phyloP scores from a whole-genome alignment of 345 rosid genomes.

The Limnanthes douglasii region DNA sequence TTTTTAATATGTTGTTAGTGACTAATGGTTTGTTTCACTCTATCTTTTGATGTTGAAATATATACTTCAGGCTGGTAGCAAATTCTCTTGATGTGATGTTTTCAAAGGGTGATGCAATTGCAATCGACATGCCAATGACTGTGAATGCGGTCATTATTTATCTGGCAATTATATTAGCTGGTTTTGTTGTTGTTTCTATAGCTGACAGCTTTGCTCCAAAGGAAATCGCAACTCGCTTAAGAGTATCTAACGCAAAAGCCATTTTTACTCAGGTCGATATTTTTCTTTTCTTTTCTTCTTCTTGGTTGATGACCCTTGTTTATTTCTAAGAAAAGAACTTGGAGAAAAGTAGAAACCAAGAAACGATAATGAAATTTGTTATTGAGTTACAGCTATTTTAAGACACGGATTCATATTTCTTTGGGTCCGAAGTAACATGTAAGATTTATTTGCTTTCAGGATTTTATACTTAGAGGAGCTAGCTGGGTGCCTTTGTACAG shows the following conservation, averaged over 20 bases:
- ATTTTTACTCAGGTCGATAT: slow-evolving; percentile 76
- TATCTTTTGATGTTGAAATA: not conserved
- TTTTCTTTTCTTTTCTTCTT: slow-evolving; percentile 4
- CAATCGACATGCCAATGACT: slow-evolving; percentile 95
- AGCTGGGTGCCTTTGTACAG: slow-evolving; percentile 72
- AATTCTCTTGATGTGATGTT: slow-evolving; percentile 44
- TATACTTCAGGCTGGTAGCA: slow-evolving; percentile 57
- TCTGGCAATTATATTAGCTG: slow-evolving; percentile 66
- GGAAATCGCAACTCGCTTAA: slow-evolving; percentile 74
- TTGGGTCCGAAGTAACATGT: too few species aligned
- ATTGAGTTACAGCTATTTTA: too few species aligned
- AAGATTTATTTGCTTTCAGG: slow-evolving; percentile 29
- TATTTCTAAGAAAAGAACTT: too few species aligned
- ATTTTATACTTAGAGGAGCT: slow-evolving; percentile 70
- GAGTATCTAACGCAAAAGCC: slow-evolving; percentile 63
- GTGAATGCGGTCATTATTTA: slow-evolving; percentile 71
- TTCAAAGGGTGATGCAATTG: slow-evolving; percentile 69
- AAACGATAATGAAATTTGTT: too few species aligned
- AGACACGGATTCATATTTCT: too few species aligned
- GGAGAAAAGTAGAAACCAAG: too few species aligned
- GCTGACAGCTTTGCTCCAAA: slow-evolving; percentile 89
- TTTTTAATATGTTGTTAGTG: not conserved
- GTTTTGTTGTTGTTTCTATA: slow-evolving; percentile 74
- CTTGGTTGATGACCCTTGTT: not conserved
- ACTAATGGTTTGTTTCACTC: not conserved